Conservation (phyloP, 2,329 filamentous ascomycete species). For the Pseudogymnoascus destructans region DNA sequence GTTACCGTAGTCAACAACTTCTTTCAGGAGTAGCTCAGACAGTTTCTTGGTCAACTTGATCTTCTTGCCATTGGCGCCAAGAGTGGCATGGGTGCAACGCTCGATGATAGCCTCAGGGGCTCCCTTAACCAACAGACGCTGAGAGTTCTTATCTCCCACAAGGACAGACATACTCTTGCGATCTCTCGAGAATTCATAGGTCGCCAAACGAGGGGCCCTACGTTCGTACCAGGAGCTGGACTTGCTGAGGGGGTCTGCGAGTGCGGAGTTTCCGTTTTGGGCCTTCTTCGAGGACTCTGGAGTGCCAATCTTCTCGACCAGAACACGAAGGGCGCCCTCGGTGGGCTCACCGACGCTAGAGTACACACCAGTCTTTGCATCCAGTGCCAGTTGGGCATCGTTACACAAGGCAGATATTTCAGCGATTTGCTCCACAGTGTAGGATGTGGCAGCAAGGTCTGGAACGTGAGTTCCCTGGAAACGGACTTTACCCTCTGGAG, state of each 20-base stretch:
- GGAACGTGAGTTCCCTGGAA: slow-evolving; percentile 53
- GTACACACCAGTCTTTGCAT: slow-evolving; percentile 60
- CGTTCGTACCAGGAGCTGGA: slow-evolving; percentile 77
- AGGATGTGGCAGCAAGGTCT: slow-evolving; percentile 57
- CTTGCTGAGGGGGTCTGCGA: slow-evolving; percentile 57
- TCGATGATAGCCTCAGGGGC: slow-evolving; percentile 91
- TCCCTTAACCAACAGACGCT: slow-evolving; percentile 89
- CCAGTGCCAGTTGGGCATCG: slow-evolving; percentile 71
- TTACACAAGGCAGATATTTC: slow-evolving; percentile 73
- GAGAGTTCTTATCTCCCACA: slow-evolving; percentile 53
- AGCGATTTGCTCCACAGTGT: slow-evolving; percentile 66
- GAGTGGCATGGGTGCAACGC: slow-evolving; percentile 69
- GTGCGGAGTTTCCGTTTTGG: slow-evolving; percentile 37
- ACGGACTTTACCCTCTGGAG: slow-evolving; percentile 64
- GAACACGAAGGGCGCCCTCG: slow-evolving; percentile 78
- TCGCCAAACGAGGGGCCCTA: slow-evolving; percentile 61
- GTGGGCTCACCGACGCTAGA: slow-evolving; percentile 87
- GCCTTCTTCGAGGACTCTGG: slow-evolving; percentile 30
- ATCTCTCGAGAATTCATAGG: slow-evolving; percentile 94
- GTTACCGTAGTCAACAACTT: slow-evolving; percentile 84
- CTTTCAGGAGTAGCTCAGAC: slow-evolving; percentile 55
- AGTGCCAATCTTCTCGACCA: slow-evolving; percentile 91
- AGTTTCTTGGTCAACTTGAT: slow-evolving; percentile 60
- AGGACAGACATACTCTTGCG: slow-evolving; percentile 99
- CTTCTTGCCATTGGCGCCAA: slow-evolving; percentile 67